Evolutionary conservation across 2,329 filamentous ascomycete genomes (phyloP), one percentile per base, ranked within the genome.

Genomic region (Ophiostoma himal-ulmi): DNA sequence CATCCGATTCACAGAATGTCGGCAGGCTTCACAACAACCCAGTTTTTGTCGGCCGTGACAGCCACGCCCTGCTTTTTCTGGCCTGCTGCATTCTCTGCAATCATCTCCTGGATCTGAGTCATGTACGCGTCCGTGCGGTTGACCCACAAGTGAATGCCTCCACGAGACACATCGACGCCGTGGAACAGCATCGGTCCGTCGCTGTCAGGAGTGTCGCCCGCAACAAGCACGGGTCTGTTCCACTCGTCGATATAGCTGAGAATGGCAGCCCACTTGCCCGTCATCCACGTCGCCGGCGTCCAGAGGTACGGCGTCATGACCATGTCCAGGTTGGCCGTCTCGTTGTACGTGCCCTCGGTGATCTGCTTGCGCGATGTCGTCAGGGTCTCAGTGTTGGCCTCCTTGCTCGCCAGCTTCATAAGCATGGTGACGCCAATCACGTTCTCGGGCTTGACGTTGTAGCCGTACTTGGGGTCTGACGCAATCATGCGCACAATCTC

Each of bases 291-390:
- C 62, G 62, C 62, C 62, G 62, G 62, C 6, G 62, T 65, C 62
- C 62, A 65, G 4, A 65, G 62, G 36, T 65, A 65, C 36, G 62
- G 34, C 36, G 62, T 65, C 62, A 65, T n/a, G 13, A 41, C 62
- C 34, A 39, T 39, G 62, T 65, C 36, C 62, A 65, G 62, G 62
- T 65, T 65, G 62, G 62, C 36, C 36, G 62, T 65, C 62, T 39
- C 34, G 20, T 65, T 65, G 62, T 65, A 65, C 17, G 62, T 26
- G 62, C 62, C 62, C 62, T n/a, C 62, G 36, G 62, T 36, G n/a
- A 65, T 65, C 62, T 65, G 62, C 36, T 65, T 65, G 62, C 62
- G 62, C 36, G 62, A 65, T 17, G 62, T 65, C 36, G 62, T 65
- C 20, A 65, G 5, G 4, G 57, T 34, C 10, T n/a, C 62, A 20